Conservation (phyloP, 1,284 basidiomycete genomes). For the Fistulina hepatica region DNA sequence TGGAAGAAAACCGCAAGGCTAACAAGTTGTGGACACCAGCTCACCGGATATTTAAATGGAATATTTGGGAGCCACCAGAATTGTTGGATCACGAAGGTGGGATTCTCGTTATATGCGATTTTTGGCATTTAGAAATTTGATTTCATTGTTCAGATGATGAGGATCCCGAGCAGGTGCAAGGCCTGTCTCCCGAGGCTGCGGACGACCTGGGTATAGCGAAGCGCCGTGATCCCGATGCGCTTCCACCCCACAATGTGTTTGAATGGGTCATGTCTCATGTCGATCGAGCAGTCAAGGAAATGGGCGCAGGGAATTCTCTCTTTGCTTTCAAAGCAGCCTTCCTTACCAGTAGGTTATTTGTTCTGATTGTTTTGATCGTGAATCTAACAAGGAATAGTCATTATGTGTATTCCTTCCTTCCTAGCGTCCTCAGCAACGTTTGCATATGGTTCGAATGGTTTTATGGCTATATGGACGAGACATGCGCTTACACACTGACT, state of each 20-base stretch:
- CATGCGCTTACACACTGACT: neutral
- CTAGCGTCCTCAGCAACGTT: conserved; percentile 43
- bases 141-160: no score
- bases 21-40: conserved; percentile 62
- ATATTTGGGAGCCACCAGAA: conserved; percentile 37
- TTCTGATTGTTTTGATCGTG: conserved; percentile 1
- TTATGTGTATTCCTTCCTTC: conserved; percentile 51
- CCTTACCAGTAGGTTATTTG: conserved; percentile 37
- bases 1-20: conserved; percentile 43
- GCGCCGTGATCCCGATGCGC: conserved; percentile 61
- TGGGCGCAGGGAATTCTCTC: conserved; percentile 49
- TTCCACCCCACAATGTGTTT: conserved; percentile 51
- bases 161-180: conserved; percentile 53
- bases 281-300: conserved; percentile 28
- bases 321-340: conserved; percentile 75
- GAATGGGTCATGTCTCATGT: conserved; percentile 39
- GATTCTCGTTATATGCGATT: no score
- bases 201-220: conserved; percentile 44
- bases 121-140: neutral
- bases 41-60: conserved; percentile 33
- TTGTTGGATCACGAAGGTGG: conserved; percentile 29
- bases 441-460: conserved; percentile 41
- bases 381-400: conserved; percentile 25
- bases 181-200: conserved; percentile 32
- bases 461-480: neutral